A percentile compares a stretch with the other conserved stretches of the same genome.
phyloP scores from a whole-genome alignment of 495 filamentous ascomycete species.

The Parachaetomium inaequale region DNA sequence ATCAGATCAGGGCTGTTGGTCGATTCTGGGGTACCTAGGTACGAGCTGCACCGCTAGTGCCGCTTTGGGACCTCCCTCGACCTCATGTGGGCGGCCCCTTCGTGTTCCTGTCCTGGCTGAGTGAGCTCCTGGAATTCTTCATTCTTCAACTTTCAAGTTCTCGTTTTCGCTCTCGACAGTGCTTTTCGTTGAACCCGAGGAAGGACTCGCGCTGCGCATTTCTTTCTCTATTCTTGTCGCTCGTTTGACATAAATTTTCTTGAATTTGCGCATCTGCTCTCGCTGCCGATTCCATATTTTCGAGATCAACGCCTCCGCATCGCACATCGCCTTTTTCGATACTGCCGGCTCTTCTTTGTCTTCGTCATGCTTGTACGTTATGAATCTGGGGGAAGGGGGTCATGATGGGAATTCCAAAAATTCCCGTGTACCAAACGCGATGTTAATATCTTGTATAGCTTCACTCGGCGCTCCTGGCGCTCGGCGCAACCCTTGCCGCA shows the following conservation, averaged over 20 bases:
- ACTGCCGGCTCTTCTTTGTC: background rate
- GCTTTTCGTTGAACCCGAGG: constrained; percentile 7
- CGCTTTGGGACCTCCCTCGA: background rate
- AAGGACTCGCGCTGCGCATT: constrained; percentile 6
- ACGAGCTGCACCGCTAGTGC: background rate
- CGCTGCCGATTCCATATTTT: background rate
- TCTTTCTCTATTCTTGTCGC: constrained; percentile 24
- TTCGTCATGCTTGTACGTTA: constrained; percentile 18
- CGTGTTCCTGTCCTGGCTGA: background rate
- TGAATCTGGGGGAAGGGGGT: too few relatives aligned
- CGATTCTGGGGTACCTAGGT: background rate
- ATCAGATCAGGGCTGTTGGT: background rate
- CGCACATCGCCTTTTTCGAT: background rate
- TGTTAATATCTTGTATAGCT: constrained; percentile 25
- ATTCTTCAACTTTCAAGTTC: background rate
- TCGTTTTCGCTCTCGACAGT: background rate
- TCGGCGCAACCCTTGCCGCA: constrained; percentile 51
- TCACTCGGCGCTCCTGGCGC: constrained; percentile 42
- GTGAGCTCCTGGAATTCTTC: background rate
- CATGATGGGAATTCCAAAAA: too few relatives aligned
- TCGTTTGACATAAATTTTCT: constrained; percentile 22
- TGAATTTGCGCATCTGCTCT: background rate
- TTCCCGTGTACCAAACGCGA: too few relatives aligned
- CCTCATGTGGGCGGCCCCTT: background rate
- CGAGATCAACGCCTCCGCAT: too few relatives aligned